phyloP scores from a whole-genome alignment of 768 basidiomycete genomes.

The Pisolithus albus region DNA sequence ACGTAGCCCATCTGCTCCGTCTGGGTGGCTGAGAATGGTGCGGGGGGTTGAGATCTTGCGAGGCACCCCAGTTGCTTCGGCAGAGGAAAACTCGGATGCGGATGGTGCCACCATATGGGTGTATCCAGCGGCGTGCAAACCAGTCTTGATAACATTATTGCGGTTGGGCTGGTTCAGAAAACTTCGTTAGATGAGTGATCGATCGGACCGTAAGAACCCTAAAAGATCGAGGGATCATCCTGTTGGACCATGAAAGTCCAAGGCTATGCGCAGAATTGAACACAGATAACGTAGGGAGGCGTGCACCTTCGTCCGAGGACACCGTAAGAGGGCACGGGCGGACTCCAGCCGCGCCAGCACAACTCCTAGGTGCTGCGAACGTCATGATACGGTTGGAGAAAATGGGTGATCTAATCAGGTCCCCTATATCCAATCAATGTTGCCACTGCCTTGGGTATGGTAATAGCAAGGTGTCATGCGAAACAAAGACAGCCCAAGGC shows the following conservation, averaged over 20 bases:
- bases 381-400: neutral
- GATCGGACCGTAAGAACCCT: too few relatives aligned
- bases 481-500: neutral
- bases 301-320: neutral
- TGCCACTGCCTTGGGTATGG: neutral
- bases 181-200: too few relatives aligned
- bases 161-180: constrained; percentile 49
- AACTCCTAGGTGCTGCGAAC: too few relatives aligned
- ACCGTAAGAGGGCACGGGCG: neutral
- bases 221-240: too few relatives aligned
- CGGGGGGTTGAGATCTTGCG: constrained; percentile 64
- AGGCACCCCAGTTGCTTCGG: constrained; percentile 1
- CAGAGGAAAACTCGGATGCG: constrained; percentile 1
- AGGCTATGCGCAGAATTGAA: neutral
- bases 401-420: neutral
- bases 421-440: neutral
- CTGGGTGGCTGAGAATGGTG: constrained; percentile 58
- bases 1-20: constrained; percentile 42
- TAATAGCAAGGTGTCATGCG: neutral
- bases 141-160: constrained; percentile 68
- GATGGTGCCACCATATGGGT: constrained; percentile 32
- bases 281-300: neutral
- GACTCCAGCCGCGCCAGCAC: too few relatives aligned
- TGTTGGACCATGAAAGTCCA: too few relatives aligned
- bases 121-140: constrained; percentile 70